Conservation (phyloP, 2,329 filamentous ascomycete genomes). For the Curvularia spicifera region DNA sequence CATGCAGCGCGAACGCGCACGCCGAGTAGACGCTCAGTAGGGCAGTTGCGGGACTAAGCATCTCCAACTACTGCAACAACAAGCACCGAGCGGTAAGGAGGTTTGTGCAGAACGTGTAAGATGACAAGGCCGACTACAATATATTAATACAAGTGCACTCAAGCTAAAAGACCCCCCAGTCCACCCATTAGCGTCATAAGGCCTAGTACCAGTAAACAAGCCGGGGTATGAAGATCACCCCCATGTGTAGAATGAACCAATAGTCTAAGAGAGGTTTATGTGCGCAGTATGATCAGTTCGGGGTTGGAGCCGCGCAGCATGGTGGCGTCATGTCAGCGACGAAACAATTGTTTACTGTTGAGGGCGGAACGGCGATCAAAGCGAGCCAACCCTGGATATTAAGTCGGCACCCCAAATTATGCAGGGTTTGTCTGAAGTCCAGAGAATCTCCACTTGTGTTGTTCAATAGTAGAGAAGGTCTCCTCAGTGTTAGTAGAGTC, state of each 20-base stretch:
- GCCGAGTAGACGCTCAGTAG: conserved; percentile 9
- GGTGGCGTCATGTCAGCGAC: conserved; percentile 6
- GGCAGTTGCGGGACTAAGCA: conserved; percentile 5
- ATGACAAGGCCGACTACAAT: not conserved
- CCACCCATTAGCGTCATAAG: conserved; percentile 1
- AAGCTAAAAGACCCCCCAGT: not conserved
- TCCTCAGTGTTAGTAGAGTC: not conserved
- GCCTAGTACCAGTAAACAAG: conserved; percentile 3
- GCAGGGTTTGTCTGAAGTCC: not conserved
- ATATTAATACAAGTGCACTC: conserved; percentile 4
- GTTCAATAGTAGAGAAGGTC: not conserved
- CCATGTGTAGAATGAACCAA: conserved; percentile 4
- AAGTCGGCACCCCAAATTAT: not conserved
- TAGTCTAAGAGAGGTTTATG: conserved; percentile 1
- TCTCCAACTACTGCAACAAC: not conserved
- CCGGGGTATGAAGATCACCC: conserved; percentile 6
- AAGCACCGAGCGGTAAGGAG: conserved; percentile 1
- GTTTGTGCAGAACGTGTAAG: not conserved
- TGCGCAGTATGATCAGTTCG: conserved; percentile 1
- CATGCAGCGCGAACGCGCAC: conserved; percentile 7
- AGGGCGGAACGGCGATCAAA: not conserved
- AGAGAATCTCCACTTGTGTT: not conserved
- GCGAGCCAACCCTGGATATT: conserved; percentile 1
- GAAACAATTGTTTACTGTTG: conserved; percentile 1
- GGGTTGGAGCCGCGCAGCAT: conserved; percentile 1